Conservation (phyloP, 176 grass and related monocot genomes). For the Stipa capillata region DNA sequence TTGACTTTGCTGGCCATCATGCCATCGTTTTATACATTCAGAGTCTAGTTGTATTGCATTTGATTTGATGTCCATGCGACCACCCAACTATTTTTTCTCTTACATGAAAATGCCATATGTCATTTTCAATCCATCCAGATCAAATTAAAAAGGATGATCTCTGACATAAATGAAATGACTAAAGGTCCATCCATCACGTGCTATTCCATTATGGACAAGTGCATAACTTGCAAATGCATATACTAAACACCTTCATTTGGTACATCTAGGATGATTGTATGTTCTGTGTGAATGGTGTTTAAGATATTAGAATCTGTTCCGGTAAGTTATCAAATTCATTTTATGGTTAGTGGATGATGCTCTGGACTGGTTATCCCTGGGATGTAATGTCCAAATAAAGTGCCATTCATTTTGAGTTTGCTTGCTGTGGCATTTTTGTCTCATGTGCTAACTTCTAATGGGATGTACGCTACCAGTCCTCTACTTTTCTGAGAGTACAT, state of each 20-base stretch:
- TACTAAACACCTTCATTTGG: not conserved
- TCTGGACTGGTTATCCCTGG: not conserved
- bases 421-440: not conserved
- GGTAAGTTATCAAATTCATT: not conserved
- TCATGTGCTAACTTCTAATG: not conserved
- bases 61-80: not conserved
- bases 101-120: not conserved
- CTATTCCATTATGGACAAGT: not conserved
- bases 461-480: not conserved
- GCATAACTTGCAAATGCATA: not conserved
- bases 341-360: not conserved
- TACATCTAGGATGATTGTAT: not conserved
- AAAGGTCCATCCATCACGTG: not conserved
- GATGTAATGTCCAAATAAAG: not conserved
- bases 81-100: not conserved
- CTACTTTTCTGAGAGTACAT: not conserved
- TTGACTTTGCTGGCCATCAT: not conserved
- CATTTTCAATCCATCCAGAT: not conserved
- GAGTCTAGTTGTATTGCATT: not conserved
- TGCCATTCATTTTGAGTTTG: not conserved
- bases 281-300: not conserved
- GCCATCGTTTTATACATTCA: not conserved
- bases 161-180: not conserved
- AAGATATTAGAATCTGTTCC: not conserved
- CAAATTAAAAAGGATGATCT: not conserved